Base-by-base conservation (phyloP, 805 yeast genomes). In the Saccharomyces paradoxus region DNA sequence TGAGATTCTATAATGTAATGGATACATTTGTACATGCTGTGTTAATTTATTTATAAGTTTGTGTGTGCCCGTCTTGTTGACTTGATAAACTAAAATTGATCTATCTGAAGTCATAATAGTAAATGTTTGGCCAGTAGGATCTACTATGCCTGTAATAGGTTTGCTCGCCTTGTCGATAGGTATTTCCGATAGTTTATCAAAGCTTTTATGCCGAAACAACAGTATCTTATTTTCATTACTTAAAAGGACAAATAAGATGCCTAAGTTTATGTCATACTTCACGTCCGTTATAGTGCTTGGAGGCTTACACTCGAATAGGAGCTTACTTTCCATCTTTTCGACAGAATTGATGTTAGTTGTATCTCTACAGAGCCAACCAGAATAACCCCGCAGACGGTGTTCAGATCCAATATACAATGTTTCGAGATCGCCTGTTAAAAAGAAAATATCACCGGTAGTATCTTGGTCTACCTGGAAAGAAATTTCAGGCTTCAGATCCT, bases 271-370 rank as follows among this genome's bases (percentile, higher is more conserved):
- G 52, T 65, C 70, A 13, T 60, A 58, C 53, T 67, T 65, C 17
- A 65, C 53, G 56, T 69, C 72, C 4, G 70, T 68, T 14, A 68
- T 60, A 2, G 62, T 56, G n/a, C 62, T 52, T 2, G 66, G 63
- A 7, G 58, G 29, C 22, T 54, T 41, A 26, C 61, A 59, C n/a
- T 57, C 44, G 29, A 53, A 62, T 1, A 64, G 17, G 13, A 37
- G 44, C 22, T 37, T 37, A 17, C 12, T 17, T 8, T 37, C 8
- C 44, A 37, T 47, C 5, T 48, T 47, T 41, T 56, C 52, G 28
- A 29, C 21, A n/a, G 28, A 12, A 6, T 17, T 37, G 6, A 27
- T 31, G 51, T n/a, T 27, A 17, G 9, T 27, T 41, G 21, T 49
- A 51, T 27, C 46, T 50, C 46, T 30, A 13, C 56, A 57, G 32